Evolutionary conservation across 169 alveolate genomes (phyloP), one percentile per base, ranked within the genome.

Genomic region (Plasmodium inui): DNA sequence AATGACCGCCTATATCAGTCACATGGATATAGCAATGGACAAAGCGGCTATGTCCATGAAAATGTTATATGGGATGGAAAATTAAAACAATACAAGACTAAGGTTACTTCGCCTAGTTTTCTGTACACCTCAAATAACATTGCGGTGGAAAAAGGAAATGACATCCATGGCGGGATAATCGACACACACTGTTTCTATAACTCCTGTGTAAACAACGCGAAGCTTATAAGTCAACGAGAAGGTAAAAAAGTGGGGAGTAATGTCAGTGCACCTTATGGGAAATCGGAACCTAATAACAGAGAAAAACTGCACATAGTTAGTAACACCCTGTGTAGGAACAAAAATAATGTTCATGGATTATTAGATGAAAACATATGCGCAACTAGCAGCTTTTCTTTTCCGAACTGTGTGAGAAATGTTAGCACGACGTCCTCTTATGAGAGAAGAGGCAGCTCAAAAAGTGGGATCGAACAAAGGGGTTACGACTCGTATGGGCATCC

Each of bases 161-260:
- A 67, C 44, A 70, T 26, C 67, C 50, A 22, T 28, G 83, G 76
- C 8, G 32, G 74, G 37, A 46, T 26, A 83, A 53, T 44, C 26
- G 55, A 32, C 53, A 22, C 76, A 67, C 83, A 83, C 30, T 83
- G 50, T 39, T 44, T 37, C n/a, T 70, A 83, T 71, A 71, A 82
- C 79, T 30, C 89, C 78, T 19, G 22, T 19, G 22, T 82, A 19
- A 82, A 71, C 22, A 83, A 67, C 17, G 41, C 92, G 19, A 83
- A 83, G 44, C 32, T 70, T 17, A 53, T 83, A 71, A 39, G 74
- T 19, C 30, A 83, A 4, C 5, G 30, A 39, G 70, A 22, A 26
- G 19, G 32, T 3, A 44, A 72, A n/a, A n/a, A 22, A 83, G 71
- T 55, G 34, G 79, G 12, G 37, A 82, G 41, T 34, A 82, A 7